A percentile compares a stretch with the other conserved stretches of the same genome.
Conservation (phyloP, 306 rosid species). For the Sicyos baderoa region DNA sequence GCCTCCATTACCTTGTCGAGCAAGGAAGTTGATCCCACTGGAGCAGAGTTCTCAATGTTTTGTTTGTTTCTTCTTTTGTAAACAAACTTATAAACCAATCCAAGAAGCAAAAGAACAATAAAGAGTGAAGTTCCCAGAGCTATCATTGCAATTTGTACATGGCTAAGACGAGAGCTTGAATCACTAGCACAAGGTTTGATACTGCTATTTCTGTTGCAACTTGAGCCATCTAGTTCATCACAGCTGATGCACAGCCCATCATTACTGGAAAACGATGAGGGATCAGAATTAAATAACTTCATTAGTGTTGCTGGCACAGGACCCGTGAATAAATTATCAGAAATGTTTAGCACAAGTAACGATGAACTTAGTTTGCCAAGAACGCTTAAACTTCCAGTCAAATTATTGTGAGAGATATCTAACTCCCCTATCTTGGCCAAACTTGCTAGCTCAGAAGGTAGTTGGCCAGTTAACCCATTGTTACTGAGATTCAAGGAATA, state of each 20-base stretch:
- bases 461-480: slow-evolving; percentile 50
- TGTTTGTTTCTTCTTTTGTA: slow-evolving; percentile 27
- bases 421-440: slow-evolving; percentile 30
- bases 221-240: slow-evolving; percentile 26
- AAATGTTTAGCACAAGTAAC: slow-evolving; percentile 40
- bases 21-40: slow-evolving; percentile 37
- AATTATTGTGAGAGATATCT: slow-evolving; percentile 64
- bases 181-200: slow-evolving; percentile 39
- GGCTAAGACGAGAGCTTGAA: slow-evolving; percentile 32
- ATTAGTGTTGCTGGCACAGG: slow-evolving; percentile 45
- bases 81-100: slow-evolving; percentile 28
- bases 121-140: slow-evolving; percentile 46
- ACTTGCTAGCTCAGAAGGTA: slow-evolving; percentile 48
- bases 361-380: slow-evolving; percentile 37
- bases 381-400: slow-evolving; percentile 49
- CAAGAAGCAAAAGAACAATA: slow-evolving; percentile 30
- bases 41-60: slow-evolving; percentile 24
- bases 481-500: slow-evolving; percentile 64
- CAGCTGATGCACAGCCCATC: slow-evolving; percentile 49
- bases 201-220: slow-evolving; percentile 28
- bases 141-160: slow-evolving; percentile 38
- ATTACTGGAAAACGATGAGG: slow-evolving; percentile 49
- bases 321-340: slow-evolving; percentile 58
- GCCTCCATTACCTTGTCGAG: slow-evolving; percentile 43
- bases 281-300: slow-evolving; percentile 34